Conservation (phyloP, 31 red algal species). For the Odonthalia washingtoniensis region DNA sequence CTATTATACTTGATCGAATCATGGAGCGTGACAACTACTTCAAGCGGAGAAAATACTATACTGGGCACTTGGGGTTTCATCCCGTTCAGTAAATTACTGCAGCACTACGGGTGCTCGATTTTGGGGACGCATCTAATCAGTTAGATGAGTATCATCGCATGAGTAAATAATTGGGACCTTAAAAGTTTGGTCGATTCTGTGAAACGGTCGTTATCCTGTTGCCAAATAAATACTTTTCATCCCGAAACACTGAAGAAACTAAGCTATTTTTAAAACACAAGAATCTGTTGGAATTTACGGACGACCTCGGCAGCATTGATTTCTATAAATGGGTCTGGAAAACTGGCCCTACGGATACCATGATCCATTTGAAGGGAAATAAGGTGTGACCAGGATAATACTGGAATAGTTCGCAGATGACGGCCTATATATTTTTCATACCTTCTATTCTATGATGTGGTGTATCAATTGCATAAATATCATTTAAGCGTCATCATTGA, state of each 20-base stretch:
- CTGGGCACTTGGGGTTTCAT: not conserved
- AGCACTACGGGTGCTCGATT: slow-evolving; percentile 24
- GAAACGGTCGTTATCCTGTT: not conserved
- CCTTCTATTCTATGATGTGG: slow-evolving; percentile 28
- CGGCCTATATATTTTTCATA: slow-evolving; percentile 28
- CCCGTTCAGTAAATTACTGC: slow-evolving; percentile 3
- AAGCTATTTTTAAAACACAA: too few species aligned
- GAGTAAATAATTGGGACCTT: not conserved
- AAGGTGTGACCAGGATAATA: slow-evolving; percentile 23
- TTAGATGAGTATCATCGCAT: slow-evolving; percentile 23
- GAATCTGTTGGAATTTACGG: slow-evolving; percentile 12
- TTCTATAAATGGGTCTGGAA: slow-evolving; percentile 27
- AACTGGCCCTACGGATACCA: slow-evolving; percentile 5
- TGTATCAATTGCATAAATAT: slow-evolving; percentile 43
- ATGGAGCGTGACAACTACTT: not conserved
- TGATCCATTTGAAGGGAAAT: slow-evolving; percentile 37
- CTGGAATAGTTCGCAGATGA: slow-evolving; percentile 42
- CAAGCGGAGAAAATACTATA: not conserved
- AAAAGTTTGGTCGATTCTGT: not conserved
- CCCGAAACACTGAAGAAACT: not conserved
- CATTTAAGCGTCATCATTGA: not conserved
- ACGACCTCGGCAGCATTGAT: slow-evolving; percentile 22
- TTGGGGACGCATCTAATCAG: not conserved
- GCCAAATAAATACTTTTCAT: not conserved
- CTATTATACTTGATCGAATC: not conserved